These are phyloP conservation scores for Geotrichum reessii DNA, from an alignment of 1,139 yeast genomes.

Conservation along the genomic window DNA sequence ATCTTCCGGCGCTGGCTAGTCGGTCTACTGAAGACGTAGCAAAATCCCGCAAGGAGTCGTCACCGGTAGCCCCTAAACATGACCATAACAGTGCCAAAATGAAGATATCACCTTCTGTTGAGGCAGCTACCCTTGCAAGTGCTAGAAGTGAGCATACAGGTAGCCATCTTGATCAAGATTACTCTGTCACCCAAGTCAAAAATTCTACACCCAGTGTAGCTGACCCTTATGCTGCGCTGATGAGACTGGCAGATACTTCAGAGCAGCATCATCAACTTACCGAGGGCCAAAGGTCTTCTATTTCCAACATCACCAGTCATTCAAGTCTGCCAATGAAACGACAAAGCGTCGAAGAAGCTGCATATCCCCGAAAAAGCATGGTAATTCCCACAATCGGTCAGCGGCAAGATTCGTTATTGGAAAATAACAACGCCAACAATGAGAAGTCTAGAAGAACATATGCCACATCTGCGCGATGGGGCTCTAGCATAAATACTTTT, in stretches of 20 bases:
- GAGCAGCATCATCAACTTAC: constrained; percentile 15
- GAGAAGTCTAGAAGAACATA: neutral
- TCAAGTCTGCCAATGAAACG: neutral
- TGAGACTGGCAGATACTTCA: constrained; percentile 15
- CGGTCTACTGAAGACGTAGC: neutral
- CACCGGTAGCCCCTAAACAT: neutral
- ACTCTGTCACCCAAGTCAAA: neutral
- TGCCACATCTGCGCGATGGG: neutral
- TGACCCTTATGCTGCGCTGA: constrained; percentile 15
- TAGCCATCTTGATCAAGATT: neutral
- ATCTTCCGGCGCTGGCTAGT: neutral
- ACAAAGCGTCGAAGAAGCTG: constrained; percentile 2
- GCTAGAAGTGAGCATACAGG: neutral
- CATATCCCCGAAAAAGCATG: constrained; percentile 8
- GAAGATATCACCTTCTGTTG: neutral
- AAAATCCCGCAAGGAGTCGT: neutral
- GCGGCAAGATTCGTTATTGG: neutral
- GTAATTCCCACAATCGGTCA: constrained; percentile 1
- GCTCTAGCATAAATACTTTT: neutral
- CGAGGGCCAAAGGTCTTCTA: constrained; percentile 1
- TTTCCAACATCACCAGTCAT: neutral
- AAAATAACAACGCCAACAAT: neutral
- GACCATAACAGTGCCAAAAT: neutral
- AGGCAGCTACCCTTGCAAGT: neutral
- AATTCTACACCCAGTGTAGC: neutral